Evolutionary conservation across 495 filamentous ascomycete species (phyloP), one percentile per base, ranked within the genome.

Genomic region (Physcia stellaris): DNA sequence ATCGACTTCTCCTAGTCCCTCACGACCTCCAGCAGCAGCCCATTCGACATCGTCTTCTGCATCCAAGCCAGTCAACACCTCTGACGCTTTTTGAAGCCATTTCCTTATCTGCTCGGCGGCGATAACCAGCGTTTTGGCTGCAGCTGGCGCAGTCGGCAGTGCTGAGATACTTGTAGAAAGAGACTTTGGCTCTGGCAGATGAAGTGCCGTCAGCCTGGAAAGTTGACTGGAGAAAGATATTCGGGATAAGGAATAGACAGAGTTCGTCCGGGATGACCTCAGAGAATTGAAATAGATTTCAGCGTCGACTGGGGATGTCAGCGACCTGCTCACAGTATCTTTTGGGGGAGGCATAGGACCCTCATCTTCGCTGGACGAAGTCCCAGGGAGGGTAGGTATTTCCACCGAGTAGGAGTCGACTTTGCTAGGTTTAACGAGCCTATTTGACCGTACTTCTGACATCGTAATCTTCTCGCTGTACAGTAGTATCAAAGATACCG

Each of bases 31-130:
- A 11, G 86, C 86, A 11, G 88, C 88, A 11, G 90, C 86, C 90
- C 90, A 98, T 51, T 94, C 86, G 16, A 95, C 83, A 49, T 98
- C 88, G 58, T 98, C 90, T 44, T 95, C 87, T 11, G 85, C 79
- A 55, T 94, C 83, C 17, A 96, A 59, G 0, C 85, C 83, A 39
- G 64, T 71, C 19, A 98, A 70, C 7, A 94, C 85, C 41, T 90
- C 83, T 0, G 75, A 79, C 1, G 90, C 86, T 53, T 93, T 93
- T 44, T 71, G 68, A 42, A 95, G 87, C 90, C 90, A 96, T 39
- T 76, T 76, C 32, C 78, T 73, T 35, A 98, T 96, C 57, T 94
- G 85, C 37, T 87, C 81, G 17, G 88, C 85, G 7, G 87, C 80
- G 35, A 74, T 73, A 41, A 79, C 75, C 39, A 98, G 62, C 0